Base-by-base conservation (phyloP, 331 rosid genomes). In the Saraca asoca region DNA sequence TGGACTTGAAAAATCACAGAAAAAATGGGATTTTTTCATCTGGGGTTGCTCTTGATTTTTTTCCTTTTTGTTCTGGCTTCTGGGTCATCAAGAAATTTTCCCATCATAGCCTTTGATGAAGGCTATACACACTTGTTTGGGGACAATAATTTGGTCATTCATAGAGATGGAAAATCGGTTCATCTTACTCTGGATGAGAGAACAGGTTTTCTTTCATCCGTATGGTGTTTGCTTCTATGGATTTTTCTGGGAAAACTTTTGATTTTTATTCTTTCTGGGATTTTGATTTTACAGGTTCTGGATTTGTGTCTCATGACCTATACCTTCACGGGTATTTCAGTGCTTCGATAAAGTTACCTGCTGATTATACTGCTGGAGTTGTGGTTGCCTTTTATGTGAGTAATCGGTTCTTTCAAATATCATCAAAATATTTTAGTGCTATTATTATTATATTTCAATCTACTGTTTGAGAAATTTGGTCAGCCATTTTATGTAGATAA, bases 361-460 rank as follows among this genome's bases (percentile, higher is more conserved):
- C 87, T 72, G 98, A 93, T 78, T 93, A 93, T 33, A 84, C 98
- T 52, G 98, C 98, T 38, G 98, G 98, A 50, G 94, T 93, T 65
- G 98, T 93, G 13, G 95, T 93, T 75, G 98, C 98, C 31, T 93
- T 93, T 62, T 93, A 93, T 83, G 98, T 93, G 73, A 93, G 98
- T 81, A 14, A 51, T 53, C 49, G 9, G 9, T 37, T 61, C 31
- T 24, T 24, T 24, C 53, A 14, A 43, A 12, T 54, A 42, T 1
- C n/a, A 9, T 55, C n/a, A 17, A 12, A 14, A 14, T 14, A n/a
- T n/a, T n/a, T n/a, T n/a, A n/a, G n/a, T n/a, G n/a, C n/a, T n/a
- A n/a, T 5, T 54, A 20, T 14, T 39, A 7, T 3, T 54, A 3
- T 34, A 64, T 73, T 72, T 64, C 19, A 42, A 15, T 9, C 37